These are phyloP conservation scores for Cantharellus cinnabarinus DNA, from an alignment of 768 basidiomycete genomes.

Conservation along the genomic window DNA sequence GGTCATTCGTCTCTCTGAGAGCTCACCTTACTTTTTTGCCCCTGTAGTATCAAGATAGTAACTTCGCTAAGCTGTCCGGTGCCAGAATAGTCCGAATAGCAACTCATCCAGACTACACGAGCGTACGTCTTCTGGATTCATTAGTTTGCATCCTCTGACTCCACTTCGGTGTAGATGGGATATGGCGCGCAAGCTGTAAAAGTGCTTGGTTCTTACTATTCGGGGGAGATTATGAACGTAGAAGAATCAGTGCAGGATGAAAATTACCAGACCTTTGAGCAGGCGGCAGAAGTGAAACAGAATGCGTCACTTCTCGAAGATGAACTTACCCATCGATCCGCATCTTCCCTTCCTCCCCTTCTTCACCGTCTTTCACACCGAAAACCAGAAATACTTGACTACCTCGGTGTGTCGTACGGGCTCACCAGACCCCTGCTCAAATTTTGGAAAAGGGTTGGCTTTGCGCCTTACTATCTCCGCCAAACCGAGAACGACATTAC, in stretches of 20 bases:
- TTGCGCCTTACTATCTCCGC: conserved; percentile 76
- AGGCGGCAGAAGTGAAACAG: conserved; percentile 30
- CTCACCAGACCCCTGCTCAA: conserved; percentile 69
- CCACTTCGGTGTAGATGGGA: conserved; percentile 50
- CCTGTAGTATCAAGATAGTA: conserved; percentile 76
- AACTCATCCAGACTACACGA: conserved; percentile 86
- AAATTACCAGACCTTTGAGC: conserved; percentile 37
- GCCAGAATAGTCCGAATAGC: conserved; percentile 84
- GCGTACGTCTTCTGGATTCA: conserved; percentile 24
- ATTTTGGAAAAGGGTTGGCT: conserved; percentile 94
- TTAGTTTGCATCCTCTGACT: conserved; percentile 3
- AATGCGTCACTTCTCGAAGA: conserved; percentile 52
- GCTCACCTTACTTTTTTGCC: too few relatives aligned
- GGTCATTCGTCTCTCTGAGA: not conserved
- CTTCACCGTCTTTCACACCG: conserved; percentile 77
- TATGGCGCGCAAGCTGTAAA: conserved; percentile 83
- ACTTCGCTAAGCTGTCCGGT: conserved; percentile 81
- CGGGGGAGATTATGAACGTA: conserved; percentile 76
- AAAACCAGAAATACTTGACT: conserved; percentile 79
- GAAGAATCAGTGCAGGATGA: conserved; percentile 36
- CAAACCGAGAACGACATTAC: conserved; percentile 91
- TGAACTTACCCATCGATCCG: conserved; percentile 47
- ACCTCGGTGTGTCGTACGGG: conserved; percentile 91
- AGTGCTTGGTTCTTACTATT: conserved; percentile 75
- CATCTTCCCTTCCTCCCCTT: conserved; percentile 73